phyloP scores from a whole-genome alignment of 495 filamentous ascomycete genomes.

The Lophiotrema nucula region DNA sequence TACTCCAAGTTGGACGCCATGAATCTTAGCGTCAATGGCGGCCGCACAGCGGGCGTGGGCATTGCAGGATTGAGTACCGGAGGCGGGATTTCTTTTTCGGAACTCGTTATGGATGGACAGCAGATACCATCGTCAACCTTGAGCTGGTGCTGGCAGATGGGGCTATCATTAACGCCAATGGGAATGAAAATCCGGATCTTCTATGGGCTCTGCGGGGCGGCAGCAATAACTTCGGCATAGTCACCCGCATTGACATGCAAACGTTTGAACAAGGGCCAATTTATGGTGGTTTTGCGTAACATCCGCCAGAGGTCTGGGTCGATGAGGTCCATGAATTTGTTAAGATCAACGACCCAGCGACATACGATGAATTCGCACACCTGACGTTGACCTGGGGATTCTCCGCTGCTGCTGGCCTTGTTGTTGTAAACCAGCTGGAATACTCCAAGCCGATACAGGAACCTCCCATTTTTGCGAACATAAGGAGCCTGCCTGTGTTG shows the following conservation, averaged over 20 bases:
- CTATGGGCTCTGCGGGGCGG: constrained; percentile 1
- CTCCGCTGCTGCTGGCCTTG: neutral
- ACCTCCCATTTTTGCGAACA: constrained; percentile 1
- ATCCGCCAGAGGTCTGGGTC: neutral
- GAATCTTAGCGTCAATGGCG: neutral
- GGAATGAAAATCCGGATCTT: constrained; percentile 1
- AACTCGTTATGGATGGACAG: constrained; percentile 30
- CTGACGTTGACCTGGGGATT: neutral
- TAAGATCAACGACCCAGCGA: constrained; percentile 5
- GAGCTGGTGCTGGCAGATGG: constrained; percentile 14
- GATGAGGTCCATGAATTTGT: neutral
- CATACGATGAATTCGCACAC: constrained; percentile 3
- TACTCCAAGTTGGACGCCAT: neutral
- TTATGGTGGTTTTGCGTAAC: no score
- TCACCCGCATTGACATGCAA: constrained; percentile 19
- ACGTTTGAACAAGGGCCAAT: constrained; percentile 16
- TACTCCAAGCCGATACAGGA: constrained; percentile 7
- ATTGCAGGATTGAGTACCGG: constrained; percentile 6
- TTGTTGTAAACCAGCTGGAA: constrained; percentile 1
- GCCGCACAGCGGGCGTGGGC: constrained; percentile 1
- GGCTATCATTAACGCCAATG: constrained; percentile 1
- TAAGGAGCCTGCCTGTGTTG: constrained; percentile 1
- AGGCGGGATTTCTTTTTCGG: constrained; percentile 9
- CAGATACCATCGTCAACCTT: neutral
- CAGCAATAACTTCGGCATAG: neutral